Base-by-base conservation (phyloP, 768 basidiomycete species). In the Glaciozyma martinii region DNA sequence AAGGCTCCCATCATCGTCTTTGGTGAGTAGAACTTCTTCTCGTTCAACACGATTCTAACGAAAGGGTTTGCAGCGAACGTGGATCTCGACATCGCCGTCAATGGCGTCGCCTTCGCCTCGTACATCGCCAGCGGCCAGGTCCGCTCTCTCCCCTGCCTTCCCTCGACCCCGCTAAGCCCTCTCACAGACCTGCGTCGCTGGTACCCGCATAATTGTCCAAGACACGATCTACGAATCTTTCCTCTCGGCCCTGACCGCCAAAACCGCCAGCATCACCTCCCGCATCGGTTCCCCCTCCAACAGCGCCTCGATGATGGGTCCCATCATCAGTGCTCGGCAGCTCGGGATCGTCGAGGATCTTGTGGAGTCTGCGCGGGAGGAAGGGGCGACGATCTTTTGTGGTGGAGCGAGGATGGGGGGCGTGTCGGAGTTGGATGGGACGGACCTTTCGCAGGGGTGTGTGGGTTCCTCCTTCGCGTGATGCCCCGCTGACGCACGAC, bases 71-170 rank as follows among this genome's bases (percentile, higher is more conserved):
- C 59, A 67, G 66, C 85, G 57, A 88, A 92, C 73, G 85, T 88
- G 10, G 86, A 90, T 71, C 71, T 89, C 57, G 68, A 77, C 27
- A 81, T 82, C n/a, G 86, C 89, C 0, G 86, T 88, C 27, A 90
- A 91, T 67, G 90, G 90, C 23, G 83, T 83, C 9, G 86, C 88
- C 0, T 91, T 92, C 72, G 86, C 88, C 15, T 83, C 86, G 1
- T 92, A 91, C 71, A 79, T 92, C 57, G 90, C 90, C 1, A 89
- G 88, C 29, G 90, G 90, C 5, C 90, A 52, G n/a, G 49, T 50
- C 12, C 5, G 49, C 16, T 25, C 46, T 50, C 27, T 27, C 27
- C 27, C n/a, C 27, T 18, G n/a, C 46, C 46, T 47, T 19, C 8
- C 21, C 46, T 21, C 46, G 3, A 6, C 46, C n/a, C 21, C 27